Evolutionary conservation across 495 filamentous ascomycete genomes (phyloP).

Genomic region (Bombardia bombarda): DNA sequence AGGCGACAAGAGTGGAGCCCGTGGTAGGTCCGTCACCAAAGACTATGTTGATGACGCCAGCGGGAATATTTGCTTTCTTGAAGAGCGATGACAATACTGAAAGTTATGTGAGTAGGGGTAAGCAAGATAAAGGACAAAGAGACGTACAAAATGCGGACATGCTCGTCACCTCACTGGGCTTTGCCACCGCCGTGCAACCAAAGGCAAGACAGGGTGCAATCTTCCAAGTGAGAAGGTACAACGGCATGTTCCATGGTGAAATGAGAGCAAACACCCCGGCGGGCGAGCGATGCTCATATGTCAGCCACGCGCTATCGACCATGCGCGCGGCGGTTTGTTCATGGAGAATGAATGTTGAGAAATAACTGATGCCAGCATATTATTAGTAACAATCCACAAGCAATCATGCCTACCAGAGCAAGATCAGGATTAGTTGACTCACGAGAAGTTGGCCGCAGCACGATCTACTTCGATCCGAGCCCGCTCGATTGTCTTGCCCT

Average conservation of each 20-base stretch:
- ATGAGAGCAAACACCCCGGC: slow-evolving; percentile 20
- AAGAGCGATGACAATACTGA: slow-evolving; percentile 27
- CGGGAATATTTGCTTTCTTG: slow-evolving; percentile 41
- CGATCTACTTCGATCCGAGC: slow-evolving; percentile 18
- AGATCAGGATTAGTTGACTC: no score
- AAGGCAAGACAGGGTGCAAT: slow-evolving; percentile 22
- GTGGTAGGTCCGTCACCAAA: slow-evolving; percentile 41
- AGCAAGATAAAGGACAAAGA: slow-evolving; percentile 9
- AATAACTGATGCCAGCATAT: slow-evolving; percentile 8
- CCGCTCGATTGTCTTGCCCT: slow-evolving; percentile 20
- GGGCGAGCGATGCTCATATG: slow-evolving; percentile 22
- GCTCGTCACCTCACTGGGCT: slow-evolving; percentile 22
- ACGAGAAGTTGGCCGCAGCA: slow-evolving; percentile 21
- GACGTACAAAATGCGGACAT: slow-evolving; percentile 44
- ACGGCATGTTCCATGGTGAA: slow-evolving; percentile 24
- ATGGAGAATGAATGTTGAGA: slow-evolving; percentile 22
- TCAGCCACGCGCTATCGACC: slow-evolving; percentile 15
- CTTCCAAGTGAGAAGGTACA: slow-evolving; percentile 23
- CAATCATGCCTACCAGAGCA: no score
- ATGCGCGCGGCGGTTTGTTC: slow-evolving; percentile 18
- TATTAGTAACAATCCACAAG: not conserved
- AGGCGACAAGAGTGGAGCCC: slow-evolving; percentile 41
- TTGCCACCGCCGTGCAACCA: slow-evolving; percentile 21
- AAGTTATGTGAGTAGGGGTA: no score
- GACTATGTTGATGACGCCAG: slow-evolving; percentile 46